Base-by-base conservation (phyloP, 371 early-diverging fungal genomes). In the Actinomortierella ambigua region DNA sequence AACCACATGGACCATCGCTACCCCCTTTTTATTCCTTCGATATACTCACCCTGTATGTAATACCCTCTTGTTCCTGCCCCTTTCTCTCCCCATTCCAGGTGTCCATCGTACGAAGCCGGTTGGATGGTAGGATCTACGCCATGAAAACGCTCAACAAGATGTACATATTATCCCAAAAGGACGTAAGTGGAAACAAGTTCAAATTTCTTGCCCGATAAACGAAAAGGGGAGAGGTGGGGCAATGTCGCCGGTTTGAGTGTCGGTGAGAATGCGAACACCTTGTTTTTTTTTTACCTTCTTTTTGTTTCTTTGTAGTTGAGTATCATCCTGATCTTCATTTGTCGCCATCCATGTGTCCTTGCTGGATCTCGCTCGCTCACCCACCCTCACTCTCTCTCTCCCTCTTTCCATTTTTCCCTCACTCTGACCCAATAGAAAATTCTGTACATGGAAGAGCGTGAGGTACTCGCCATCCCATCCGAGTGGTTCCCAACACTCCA, bases 111-210 rank as follows among this genome's bases (percentile, higher is more conserved):
- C 78, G 85, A 27, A 84, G 84, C 49, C 92, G 89, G 51, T 66
- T 77, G 26, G 88, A 91, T 61, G 79, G 83, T 20, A 80, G 85
- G 34, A 84, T 95, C 14, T 99, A 97, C 77, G 99, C 99, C 4
- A 93, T 98, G 94, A 99, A 99, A 69, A 89, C 90, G 8, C 85
- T 97, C 28, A 90, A 90, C 61, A 99, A 99, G 80, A 78, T 85
- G 44, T 90, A 91, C 49, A 80, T 97, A 15, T 78, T 95, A 29
- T 88, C 90, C 3, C 91, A 95, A 57, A 83, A 85, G 55, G 95
- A 94, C 78, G 90, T 87, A 76, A 63, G 79, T 18, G 27, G 0
- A 39, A 47, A 39, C 14, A 24, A n/a, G n/a, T n/a, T n/a, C n/a
- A n/a, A n/a, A n/a, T n/a, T n/a, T n/a, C 65, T 3, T 61, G 64